Percentiles rank a stretch among this genome's conserved stretches.
Conservation (phyloP, 345 rosid genomes). For the Linum usitatissimum region DNA sequence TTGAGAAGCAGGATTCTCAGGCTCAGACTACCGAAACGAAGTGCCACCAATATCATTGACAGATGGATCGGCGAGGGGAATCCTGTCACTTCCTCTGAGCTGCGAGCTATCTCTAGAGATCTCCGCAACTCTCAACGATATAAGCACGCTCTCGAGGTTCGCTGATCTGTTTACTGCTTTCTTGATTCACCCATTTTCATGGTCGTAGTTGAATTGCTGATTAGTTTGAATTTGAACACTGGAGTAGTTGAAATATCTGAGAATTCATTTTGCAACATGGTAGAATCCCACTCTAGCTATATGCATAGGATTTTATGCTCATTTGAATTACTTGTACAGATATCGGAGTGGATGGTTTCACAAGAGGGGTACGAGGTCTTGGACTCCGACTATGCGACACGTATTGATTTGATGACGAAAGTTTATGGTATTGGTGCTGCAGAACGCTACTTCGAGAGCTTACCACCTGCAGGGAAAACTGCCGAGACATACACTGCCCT, state of each 20-base stretch:
- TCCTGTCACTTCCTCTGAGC: constrained; percentile 38
- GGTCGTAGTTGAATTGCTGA: constrained; percentile 6
- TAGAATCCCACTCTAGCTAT: neutral
- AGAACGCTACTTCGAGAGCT: constrained; percentile 72
- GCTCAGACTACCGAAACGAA: constrained; percentile 73
- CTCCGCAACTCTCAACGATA: constrained; percentile 67
- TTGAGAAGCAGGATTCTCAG: constrained; percentile 62
- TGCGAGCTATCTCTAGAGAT: constrained; percentile 64
- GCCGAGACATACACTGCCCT: constrained; percentile 80
- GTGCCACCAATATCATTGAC: constrained; percentile 58
- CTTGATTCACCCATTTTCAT: neutral
- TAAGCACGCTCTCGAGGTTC: constrained; percentile 95
- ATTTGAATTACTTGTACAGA: constrained; percentile 18
- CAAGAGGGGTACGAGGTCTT: constrained; percentile 43
- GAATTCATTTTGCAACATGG: neutral
- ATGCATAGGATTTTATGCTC: neutral
- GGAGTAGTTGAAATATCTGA: neutral
- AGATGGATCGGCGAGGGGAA: constrained; percentile 83
- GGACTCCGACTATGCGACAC: constrained; percentile 55
- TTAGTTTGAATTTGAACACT: constrained; percentile 15
- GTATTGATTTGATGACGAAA: constrained; percentile 73
- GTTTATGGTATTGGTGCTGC: constrained; percentile 89
- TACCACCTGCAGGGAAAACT: constrained; percentile 43
- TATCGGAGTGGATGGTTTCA: constrained; percentile 80
- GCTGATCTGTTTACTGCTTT: neutral